These are phyloP conservation scores for Eucalyptus tenuipes DNA, from an alignment of 345 rosid genomes.

Conservation along the genomic window DNA sequence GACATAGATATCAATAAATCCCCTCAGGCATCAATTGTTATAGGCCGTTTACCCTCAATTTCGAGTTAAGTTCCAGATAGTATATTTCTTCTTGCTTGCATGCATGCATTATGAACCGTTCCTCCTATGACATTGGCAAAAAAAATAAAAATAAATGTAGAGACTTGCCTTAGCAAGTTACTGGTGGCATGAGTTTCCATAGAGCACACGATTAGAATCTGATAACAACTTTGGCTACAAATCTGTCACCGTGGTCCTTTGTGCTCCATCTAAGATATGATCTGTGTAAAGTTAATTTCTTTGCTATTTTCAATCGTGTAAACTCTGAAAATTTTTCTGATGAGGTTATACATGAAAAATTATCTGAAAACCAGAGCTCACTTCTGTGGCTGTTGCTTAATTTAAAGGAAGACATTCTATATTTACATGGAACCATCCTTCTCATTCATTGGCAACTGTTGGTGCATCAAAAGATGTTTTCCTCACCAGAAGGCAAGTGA, in stretches of 20 bases:
- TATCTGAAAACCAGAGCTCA: neutral
- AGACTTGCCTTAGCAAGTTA: neutral
- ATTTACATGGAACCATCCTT: neutral
- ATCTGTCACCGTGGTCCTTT: neutral
- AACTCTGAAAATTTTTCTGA: neutral
- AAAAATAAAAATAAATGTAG: neutral
- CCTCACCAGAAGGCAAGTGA: constrained; percentile 58
- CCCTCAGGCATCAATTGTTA: neutral
- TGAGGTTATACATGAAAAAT: neutral
- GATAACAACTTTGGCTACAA: neutral
- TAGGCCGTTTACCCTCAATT: neutral
- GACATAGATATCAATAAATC: neutral
- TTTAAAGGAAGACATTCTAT: neutral
- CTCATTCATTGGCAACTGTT: constrained; percentile 1
- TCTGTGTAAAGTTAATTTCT: neutral
- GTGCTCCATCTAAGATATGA: neutral
- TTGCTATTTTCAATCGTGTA: neutral
- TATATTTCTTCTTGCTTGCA: neutral
- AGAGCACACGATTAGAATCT: neutral
- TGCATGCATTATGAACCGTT: neutral
- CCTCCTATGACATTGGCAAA: neutral
- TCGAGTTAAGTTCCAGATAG: neutral
- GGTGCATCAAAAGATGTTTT: constrained; percentile 47
- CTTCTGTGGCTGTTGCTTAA: neutral
- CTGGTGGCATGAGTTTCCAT: neutral